Conservation (phyloP, 1,139 yeast species). For the Debaryomyces nepalensis region DNA sequence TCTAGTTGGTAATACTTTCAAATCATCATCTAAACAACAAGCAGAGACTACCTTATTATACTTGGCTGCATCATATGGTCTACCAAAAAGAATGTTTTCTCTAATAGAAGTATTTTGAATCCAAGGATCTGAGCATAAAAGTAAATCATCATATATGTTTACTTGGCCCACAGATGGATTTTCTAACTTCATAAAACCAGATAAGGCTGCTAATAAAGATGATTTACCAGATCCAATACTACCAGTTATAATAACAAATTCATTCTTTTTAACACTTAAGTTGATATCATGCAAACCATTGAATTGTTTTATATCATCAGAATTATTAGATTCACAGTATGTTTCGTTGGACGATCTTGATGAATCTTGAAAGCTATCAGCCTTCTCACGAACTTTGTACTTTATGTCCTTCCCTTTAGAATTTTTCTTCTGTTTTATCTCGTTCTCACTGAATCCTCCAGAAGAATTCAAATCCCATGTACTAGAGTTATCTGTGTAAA, state of each 20-base stretch:
- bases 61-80: conserved; percentile 31
- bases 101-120: conserved; percentile 51
- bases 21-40: conserved; percentile 47
- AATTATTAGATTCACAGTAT: conserved; percentile 16
- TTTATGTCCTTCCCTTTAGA: conserved; percentile 12
- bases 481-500: conserved; percentile 28
- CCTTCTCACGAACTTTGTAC: conserved; percentile 16
- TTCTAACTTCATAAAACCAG: conserved; percentile 42
- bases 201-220: conserved; percentile 41
- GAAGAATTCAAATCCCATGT: conserved; percentile 12
- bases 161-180: conserved; percentile 32
- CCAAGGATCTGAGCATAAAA: conserved; percentile 47
- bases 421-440: conserved; percentile 22
- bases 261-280: conserved; percentile 32
- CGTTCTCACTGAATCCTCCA: conserved; percentile 16
- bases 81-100: conserved; percentile 46
- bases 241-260: conserved; percentile 46
- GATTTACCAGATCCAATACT: conserved; percentile 48
- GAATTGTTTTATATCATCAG: conserved; percentile 23
- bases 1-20: conserved; percentile 37
- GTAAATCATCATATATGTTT: conserved; percentile 31
- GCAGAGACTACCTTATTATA: conserved; percentile 39
- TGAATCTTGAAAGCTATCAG: conserved; percentile 11
- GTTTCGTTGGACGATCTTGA: conserved; percentile 22
- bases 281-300: conserved; percentile 38